phyloP scores from a whole-genome alignment of 495 filamentous ascomycete genomes.

The Aspergillus conjunctus region DNA sequence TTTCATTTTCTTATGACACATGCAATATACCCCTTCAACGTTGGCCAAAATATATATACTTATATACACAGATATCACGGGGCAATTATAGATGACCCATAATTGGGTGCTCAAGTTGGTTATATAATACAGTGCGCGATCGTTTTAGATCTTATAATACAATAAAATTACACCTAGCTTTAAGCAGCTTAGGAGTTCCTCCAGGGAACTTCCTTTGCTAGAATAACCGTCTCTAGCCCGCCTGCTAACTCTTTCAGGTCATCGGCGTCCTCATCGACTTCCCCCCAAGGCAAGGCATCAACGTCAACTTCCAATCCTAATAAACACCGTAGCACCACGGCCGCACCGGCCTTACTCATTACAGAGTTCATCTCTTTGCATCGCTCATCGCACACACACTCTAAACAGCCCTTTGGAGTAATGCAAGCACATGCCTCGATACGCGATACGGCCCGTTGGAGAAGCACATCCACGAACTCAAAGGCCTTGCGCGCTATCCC shows the following conservation, averaged over 20 bases:
- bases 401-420: slow-evolving; percentile 71
- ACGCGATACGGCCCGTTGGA: slow-evolving; percentile 76
- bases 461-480: slow-evolving; percentile 80
- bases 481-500: slow-evolving; percentile 92
- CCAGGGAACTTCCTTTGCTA: slow-evolving; percentile 62
- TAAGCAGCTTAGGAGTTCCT: not conserved
- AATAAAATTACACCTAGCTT: not conserved
- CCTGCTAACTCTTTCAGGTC: slow-evolving; percentile 59
- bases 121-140: not conserved
- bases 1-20: slow-evolving; percentile 4
- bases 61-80: not conserved
- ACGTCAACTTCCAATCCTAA: slow-evolving; percentile 73
- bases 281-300: slow-evolving; percentile 79
- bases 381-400: slow-evolving; percentile 82
- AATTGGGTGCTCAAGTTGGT: slow-evolving; percentile 1
- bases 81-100: slow-evolving; percentile 10
- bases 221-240: slow-evolving; percentile 83
- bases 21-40: slow-evolving; percentile 17
- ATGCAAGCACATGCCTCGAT: slow-evolving; percentile 72
- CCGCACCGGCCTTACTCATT: slow-evolving; percentile 87
- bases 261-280: slow-evolving; percentile 48
- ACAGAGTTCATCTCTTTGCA: slow-evolving; percentile 90
- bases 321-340: slow-evolving; percentile 75
- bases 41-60: slow-evolving; percentile 1
- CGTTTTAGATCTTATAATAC: not conserved